phyloP scores from a whole-genome alignment of 176 grass and related monocot genomes.

The Poa annua region DNA sequence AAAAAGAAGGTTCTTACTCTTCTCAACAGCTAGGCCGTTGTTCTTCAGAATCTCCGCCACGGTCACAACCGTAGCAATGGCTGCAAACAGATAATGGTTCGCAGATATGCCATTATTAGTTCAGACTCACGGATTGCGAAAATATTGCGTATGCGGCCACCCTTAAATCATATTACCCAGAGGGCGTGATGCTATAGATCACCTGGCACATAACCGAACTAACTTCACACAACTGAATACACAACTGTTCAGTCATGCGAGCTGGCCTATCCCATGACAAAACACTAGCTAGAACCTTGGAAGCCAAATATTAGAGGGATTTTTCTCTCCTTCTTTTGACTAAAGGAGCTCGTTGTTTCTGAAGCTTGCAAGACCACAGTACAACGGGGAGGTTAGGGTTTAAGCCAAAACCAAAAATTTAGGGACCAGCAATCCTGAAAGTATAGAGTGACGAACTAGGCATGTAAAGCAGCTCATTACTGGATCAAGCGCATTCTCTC shows the following conservation, averaged over 20 bases:
- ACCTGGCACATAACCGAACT: background rate
- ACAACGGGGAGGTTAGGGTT: background rate
- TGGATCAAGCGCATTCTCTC: background rate
- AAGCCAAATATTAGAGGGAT: background rate
- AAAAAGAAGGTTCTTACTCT: conserved; percentile 54
- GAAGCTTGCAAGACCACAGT: background rate
- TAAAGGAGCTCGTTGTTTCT: background rate
- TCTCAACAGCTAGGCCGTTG: conserved; percentile 82
- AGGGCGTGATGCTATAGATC: background rate
- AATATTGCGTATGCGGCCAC: background rate
- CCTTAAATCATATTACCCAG: background rate
- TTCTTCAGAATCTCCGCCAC: conserved; percentile 92
- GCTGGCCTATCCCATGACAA: background rate
- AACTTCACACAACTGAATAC: background rate
- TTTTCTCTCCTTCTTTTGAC: background rate
- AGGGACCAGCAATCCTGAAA: background rate
- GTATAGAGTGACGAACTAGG: background rate
- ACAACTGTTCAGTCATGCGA: background rate
- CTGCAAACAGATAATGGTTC: conserved; percentile 50
- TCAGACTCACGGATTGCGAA: background rate
- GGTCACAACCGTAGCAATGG: conserved; percentile 87
- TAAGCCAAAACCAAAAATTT: background rate
- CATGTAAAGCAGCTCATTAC: background rate
- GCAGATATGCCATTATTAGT: background rate
- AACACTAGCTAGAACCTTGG: background rate